phyloP scores from a whole-genome alignment of 108 stramenopile species.

The Skeletonema marinoi region DNA sequence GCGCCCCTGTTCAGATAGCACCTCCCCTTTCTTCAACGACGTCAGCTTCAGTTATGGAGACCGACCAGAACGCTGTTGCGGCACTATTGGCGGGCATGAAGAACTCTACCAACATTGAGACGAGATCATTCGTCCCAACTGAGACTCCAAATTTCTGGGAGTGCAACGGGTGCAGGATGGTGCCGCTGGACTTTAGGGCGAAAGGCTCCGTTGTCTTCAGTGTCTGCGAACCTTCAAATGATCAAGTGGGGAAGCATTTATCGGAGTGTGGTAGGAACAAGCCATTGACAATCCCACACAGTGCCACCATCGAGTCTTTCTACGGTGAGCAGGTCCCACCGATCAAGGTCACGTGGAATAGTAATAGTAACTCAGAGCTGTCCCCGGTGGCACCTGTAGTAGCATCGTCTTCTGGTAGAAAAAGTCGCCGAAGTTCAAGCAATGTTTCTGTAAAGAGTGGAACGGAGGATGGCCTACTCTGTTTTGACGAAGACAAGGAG shows the following conservation, averaged over 20 bases:
- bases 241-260: slow-evolving; percentile 33
- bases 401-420: neutral
- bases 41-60: neutral
- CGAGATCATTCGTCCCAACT: slow-evolving; percentile 29
- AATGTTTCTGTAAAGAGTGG: slow-evolving; percentile 28
- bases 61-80: slow-evolving; percentile 31
- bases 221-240: slow-evolving; percentile 29
- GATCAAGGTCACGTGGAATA: slow-evolving; percentile 44
- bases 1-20: neutral
- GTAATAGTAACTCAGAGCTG: neutral
- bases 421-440: neutral
- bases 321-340: slow-evolving; percentile 41
- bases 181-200: slow-evolving; percentile 40
- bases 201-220: slow-evolving; percentile 51
- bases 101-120: slow-evolving; percentile 33
- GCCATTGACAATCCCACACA: slow-evolving; percentile 41
- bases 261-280: slow-evolving; percentile 39
- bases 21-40: neutral
- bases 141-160: slow-evolving; percentile 54
- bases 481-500: slow-evolving; percentile 41
- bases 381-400: neutral
- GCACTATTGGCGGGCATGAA: slow-evolving; percentile 42
- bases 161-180: slow-evolving; percentile 40
- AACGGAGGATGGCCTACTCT: slow-evolving; percentile 35
- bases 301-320: slow-evolving; percentile 43